Conservation (phyloP, 352 stramenopile genomes). For the Phytophthora palmivora region DNA sequence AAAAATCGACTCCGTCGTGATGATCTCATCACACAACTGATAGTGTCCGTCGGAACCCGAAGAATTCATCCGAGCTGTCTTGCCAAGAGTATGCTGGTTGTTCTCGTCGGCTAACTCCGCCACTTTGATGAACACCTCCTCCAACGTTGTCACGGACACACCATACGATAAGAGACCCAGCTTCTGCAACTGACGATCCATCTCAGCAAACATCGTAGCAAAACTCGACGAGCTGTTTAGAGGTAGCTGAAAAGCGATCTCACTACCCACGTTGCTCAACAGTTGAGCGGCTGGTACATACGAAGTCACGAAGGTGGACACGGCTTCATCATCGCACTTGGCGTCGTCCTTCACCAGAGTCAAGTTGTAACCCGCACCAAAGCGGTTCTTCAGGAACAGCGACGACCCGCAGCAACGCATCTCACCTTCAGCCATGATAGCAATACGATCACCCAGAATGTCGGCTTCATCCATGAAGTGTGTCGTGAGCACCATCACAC, state of each 20-base stretch:
- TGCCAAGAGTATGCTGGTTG: conserved; percentile 43
- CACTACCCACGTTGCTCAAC: no score
- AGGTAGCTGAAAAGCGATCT: no score
- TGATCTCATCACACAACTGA: conserved; percentile 22
- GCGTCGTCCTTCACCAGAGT: no score
- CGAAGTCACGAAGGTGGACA: conserved; percentile 33
- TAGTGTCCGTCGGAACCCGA: conserved; percentile 1
- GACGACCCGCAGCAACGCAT: no score
- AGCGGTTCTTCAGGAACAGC: no score
- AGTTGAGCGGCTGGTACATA: conserved; percentile 44
- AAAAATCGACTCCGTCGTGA: conserved; percentile 23
- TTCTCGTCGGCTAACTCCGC: conserved; percentile 46
- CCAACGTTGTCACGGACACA: conserved; percentile 85
- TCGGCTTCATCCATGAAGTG: no score
- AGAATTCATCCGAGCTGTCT: background rate
- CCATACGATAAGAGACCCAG: conserved; percentile 57
- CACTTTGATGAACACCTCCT: conserved; percentile 83
- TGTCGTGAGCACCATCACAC: no score
- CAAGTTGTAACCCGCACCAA: no score
- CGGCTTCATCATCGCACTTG: conserved; percentile 35
- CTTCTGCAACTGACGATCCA: conserved; percentile 48
- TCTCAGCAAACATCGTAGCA: conserved; percentile 52
- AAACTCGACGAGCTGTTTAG: conserved; percentile 52
- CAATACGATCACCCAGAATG: no score
- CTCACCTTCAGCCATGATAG: no score